A percentile compares a stretch with the other conserved stretches of the same genome.
These are phyloP conservation scores for Elaeis oleifera DNA, from an alignment of 202 grass and related monocot species.

Conservation along the genomic window DNA sequence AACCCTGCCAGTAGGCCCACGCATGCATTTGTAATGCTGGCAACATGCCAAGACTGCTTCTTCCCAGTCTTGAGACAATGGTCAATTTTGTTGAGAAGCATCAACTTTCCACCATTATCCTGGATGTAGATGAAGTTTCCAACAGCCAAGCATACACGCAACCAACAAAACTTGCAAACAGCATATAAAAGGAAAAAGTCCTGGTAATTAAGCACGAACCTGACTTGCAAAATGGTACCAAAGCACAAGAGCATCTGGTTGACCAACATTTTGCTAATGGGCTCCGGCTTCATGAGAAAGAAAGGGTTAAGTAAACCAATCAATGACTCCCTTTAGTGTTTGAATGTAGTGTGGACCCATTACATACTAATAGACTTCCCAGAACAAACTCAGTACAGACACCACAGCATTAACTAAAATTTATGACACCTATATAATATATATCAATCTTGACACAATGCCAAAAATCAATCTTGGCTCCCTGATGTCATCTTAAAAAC, in stretches of 20 bases:
- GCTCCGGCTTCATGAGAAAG: constrained; percentile 67
- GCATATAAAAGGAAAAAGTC: constrained; percentile 19
- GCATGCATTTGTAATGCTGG: constrained; percentile 80
- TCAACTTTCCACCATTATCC: constrained; percentile 70
- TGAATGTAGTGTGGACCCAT: too few species aligned
- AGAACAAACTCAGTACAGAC: too few species aligned
- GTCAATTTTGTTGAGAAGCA: constrained; percentile 70
- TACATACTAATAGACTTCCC: too few species aligned
- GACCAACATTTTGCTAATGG: constrained; percentile 76
- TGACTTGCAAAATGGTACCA: constrained; percentile 85
- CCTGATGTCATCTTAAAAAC: too few species aligned
- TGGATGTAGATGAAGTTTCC: constrained; percentile 23
- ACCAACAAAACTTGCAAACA: constrained; percentile 12
- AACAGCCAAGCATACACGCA: constrained; percentile 23
- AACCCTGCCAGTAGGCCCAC: constrained; percentile 72
- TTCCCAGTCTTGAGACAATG: constrained; percentile 69
- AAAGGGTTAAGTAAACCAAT: constrained; percentile 6
- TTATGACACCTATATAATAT: too few species aligned
- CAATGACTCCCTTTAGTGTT: too few species aligned
- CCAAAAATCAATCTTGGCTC: too few species aligned
- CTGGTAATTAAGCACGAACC: constrained; percentile 32
- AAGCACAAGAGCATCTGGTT: constrained; percentile 93
- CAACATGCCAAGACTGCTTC: constrained; percentile 55
- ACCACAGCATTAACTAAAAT: too few species aligned
- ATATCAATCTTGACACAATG: too few species aligned